Evolutionary conservation across 2,329 filamentous ascomycete species (phyloP).

Genomic region (Colletotrichum scovillei): DNA sequence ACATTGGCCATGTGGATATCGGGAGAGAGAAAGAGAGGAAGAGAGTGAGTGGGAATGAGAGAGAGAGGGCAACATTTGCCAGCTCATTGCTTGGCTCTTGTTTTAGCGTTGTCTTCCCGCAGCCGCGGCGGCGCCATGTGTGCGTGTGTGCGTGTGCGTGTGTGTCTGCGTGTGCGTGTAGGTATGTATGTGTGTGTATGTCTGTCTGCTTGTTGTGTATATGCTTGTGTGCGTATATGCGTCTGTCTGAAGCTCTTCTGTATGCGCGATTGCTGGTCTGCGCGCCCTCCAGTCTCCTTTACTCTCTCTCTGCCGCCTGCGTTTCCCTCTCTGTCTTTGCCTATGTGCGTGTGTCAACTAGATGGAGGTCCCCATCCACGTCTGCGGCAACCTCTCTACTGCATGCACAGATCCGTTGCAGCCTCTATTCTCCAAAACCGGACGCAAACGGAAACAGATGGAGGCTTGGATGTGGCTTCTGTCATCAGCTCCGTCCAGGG

Average conservation of each 20-base stretch:
- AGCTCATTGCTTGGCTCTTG: constrained; percentile 27
- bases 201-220: constrained; percentile 40
- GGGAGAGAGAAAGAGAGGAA: constrained; percentile 32
- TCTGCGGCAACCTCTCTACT: constrained; percentile 9
- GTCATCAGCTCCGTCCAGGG: neutral
- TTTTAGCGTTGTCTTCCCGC: constrained; percentile 22
- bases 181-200: constrained; percentile 37
- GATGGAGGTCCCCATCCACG: neutral
- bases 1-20: constrained; percentile 30
- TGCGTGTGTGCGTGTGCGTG: constrained; percentile 39
- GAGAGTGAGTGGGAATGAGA: constrained; percentile 33
- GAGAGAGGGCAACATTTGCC: constrained; percentile 1
- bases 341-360: constrained; percentile 12
- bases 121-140: constrained; percentile 31
- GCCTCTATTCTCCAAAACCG: constrained; percentile 7
- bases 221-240: constrained; percentile 30
- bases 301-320: neutral
- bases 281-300: neutral
- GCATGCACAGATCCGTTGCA: constrained; percentile 18
- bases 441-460: constrained; percentile 22
- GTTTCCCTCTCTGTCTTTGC: neutral
- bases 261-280: constrained; percentile 2
- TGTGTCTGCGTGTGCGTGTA: constrained; percentile 23
- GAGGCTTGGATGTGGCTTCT: constrained; percentile 20
- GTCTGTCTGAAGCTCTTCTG: constrained; percentile 32